A percentile compares a stretch with the other conserved stretches of the same genome.
Evolutionary conservation across 2,329 filamentous ascomycete species (phyloP).

Genomic region (Aspergillus thermomutatus): DNA sequence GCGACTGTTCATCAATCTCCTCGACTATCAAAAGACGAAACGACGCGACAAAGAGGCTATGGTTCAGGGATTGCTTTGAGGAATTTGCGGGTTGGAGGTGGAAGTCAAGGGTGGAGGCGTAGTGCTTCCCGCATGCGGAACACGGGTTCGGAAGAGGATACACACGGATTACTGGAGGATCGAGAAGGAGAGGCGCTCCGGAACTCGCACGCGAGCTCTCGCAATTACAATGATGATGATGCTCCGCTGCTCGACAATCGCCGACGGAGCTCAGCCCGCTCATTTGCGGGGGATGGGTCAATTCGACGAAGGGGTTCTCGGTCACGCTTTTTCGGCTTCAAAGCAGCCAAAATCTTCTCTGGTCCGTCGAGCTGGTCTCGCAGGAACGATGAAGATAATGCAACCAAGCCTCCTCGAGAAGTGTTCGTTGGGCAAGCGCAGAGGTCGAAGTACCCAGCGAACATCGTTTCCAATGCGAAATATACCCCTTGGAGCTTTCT

Average conservation of each 20-base stretch:
- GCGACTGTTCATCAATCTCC: constrained; percentile 18
- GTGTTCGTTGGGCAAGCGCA: constrained; percentile 74
- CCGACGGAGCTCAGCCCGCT: constrained; percentile 37
- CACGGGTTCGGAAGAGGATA: constrained; percentile 56
- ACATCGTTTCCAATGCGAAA: constrained; percentile 94
- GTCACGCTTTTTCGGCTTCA: constrained; percentile 66
- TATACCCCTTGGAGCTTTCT: constrained; percentile 95
- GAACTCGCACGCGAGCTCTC: constrained; percentile 59
- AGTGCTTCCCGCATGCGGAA: constrained; percentile 41
- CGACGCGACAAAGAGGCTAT: constrained; percentile 24
- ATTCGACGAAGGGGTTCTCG: constrained; percentile 51
- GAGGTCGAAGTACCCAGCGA: constrained; percentile 74
- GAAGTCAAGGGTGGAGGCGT: constrained; percentile 41
- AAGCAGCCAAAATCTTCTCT: constrained; percentile 41
- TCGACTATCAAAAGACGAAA: constrained; percentile 27
- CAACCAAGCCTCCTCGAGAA: constrained; percentile 59
- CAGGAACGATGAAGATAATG: constrained; percentile 41
- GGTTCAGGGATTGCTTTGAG: constrained; percentile 43
- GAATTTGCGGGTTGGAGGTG: constrained; percentile 51
- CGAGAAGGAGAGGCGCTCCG: constrained; percentile 53
- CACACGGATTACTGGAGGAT: constrained; percentile 64
- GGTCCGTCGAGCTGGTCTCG: constrained; percentile 19
- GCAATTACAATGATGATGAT: constrained; percentile 62
- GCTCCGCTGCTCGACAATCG: constrained; percentile 63
- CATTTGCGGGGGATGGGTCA: constrained; percentile 32